Evolutionary conservation across 768 basidiomycete species (phyloP), one percentile per base, ranked within the genome.

Genomic region (Tricholoma bakamatsutake): DNA sequence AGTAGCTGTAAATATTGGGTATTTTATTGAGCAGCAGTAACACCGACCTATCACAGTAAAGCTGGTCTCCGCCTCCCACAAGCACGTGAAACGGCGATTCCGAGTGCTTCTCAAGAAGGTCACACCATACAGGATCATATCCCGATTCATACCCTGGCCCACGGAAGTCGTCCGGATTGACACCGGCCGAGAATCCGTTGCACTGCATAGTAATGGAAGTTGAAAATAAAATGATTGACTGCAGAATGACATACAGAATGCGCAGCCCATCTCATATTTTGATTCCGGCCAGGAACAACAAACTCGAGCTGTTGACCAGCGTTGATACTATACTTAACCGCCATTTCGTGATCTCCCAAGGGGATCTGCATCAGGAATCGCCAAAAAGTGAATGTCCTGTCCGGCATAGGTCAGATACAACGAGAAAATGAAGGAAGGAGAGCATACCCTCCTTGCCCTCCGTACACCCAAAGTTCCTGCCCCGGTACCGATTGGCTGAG

Each of bases 111-210:
- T 81, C 73, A 24, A 98, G 80, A n/a, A 99, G 72, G 71, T 99
- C 95, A 58, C 84, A 78, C 96, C 96, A 99, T 10, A 98, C 82
- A 6, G 92, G 93, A 67, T 95, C 94, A 62, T 88, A 92, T 0
- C 91, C 93, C 49, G 73, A 84, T 59, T 79, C 84, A 64, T 84
- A 95, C 0, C 90, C 88, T 8, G 88, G 88, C 3, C 87, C 84
- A 39, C 83, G 80, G 67, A 95, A 94, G 34, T 90, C 89, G 59
- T 92, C 88, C 54, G 87, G 85, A 64, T 96, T 93, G 27, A 98
- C 83, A 33, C 96, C 96, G 0, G 89, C 78, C 50, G 88, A 90
- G 65, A 93, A 93, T 0, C 91, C 91, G 59, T 93, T 94, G 64
- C 92, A 93, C 87, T 91, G 45, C 52, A 15, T 55, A 24, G 30